Base-by-base conservation (phyloP, 1,139 yeast species). In the Fermentozyma sake region DNA sequence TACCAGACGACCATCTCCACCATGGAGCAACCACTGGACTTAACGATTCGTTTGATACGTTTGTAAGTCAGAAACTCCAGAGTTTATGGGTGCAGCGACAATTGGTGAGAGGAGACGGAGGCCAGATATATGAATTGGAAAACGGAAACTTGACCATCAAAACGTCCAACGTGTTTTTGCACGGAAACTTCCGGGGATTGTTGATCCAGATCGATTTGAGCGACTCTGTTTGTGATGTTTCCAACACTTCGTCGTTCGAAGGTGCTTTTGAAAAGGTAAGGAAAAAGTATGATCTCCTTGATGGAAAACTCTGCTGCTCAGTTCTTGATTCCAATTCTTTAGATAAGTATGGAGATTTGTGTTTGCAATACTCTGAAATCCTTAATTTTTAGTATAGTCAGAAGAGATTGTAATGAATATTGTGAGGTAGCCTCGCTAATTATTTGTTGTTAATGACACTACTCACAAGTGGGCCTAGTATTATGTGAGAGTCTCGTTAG, bases 31-130 rank as follows among this genome's bases (percentile, higher is more conserved):
- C 76, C 3, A 52, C 64, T 0, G 77, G 72, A 3, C 45, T 70
- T 20, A 64, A 63, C 31, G 79, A 72, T 36, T 58, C 64, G 12
- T 70, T 72, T 40, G 79, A 74, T 36, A 41, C 48, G 42, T 42
- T 79, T 30, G 50, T 73, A 0, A 60, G 63, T 14, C 69, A 72
- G 20, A 80, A 81, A 45, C 53, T 84, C 30, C 84, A 78, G 46
- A 75, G 86, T 39, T 52, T 80, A 30, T 85, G 95, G 95, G 58
- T 67, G 1, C 67, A 75, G 30, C 62, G 84, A 34, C 95, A 84
- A 50, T 63, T 74, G n/a, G 68, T 83, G 24, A 72, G 75, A 38
- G 94, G 93, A 3, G 91, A 82, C 37, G 91, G 91, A 4, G 85
- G 85, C 1, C 72, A 72, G 30, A 71, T 75, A 3, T 82, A 79